Evolutionary conservation across 192 early-diverging fungal genomes (phyloP).

Genomic region (Phlyctochytrium bullatum): DNA sequence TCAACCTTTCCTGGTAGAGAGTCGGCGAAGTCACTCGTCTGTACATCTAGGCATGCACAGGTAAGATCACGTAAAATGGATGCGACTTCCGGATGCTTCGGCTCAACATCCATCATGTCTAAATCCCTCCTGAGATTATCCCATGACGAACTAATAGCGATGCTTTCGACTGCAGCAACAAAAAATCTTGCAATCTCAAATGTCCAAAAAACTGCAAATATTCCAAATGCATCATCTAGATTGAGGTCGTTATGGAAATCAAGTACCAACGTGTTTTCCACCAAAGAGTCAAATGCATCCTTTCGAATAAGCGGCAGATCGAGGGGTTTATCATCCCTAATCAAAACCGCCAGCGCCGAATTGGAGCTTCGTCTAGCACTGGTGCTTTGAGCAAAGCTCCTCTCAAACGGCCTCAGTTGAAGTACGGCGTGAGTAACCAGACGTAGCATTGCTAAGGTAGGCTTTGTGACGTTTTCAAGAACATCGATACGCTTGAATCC

Average conservation of each 20-base stretch:
- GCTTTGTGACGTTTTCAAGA: not conserved
- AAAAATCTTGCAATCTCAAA: not conserved
- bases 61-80: too few relatives aligned
- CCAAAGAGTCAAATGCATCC: not conserved
- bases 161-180: not conserved
- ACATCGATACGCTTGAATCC: conserved; percentile 8
- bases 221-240: not conserved
- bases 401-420: not conserved
- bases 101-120: too few relatives aligned
- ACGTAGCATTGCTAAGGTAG: not conserved
- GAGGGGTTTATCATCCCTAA: too few relatives aligned
- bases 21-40: too few relatives aligned
- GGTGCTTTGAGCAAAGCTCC: too few relatives aligned
- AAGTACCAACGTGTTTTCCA: not conserved
- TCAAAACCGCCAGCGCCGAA: too few relatives aligned
- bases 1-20: too few relatives aligned
- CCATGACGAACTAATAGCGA: too few relatives aligned
- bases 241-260: not conserved
- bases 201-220: not conserved
- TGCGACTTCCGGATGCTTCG: too few relatives aligned
- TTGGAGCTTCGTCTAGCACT: too few relatives aligned
- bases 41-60: too few relatives aligned
- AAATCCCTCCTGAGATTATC: too few relatives aligned
- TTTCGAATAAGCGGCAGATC: not conserved
- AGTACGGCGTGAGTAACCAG: not conserved